These are phyloP conservation scores for Gastrodia elata DNA, from an alignment of 106 monocot species.

Conservation along the genomic window DNA sequence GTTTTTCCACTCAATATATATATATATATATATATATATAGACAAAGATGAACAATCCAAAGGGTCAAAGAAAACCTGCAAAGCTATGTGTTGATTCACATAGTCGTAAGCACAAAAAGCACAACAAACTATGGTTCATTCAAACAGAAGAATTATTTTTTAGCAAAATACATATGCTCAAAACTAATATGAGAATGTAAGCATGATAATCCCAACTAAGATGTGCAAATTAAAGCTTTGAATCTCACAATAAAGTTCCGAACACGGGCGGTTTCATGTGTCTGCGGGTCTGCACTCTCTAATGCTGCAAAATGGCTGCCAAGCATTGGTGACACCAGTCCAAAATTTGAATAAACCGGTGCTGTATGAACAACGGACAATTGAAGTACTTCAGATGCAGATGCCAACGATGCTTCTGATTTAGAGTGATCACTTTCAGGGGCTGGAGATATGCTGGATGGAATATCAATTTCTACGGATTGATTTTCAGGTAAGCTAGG, in stretches of 20 bases:
- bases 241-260: constrained; percentile 55
- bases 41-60: too few relatives aligned
- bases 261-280: constrained; percentile 30
- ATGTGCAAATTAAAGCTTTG: background rate
- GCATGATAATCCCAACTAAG: background rate
- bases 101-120: background rate
- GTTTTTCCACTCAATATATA: background rate
- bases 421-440: constrained; percentile 36
- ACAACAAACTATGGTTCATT: background rate
- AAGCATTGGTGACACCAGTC: constrained; percentile 46
- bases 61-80: background rate
- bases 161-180: background rate
- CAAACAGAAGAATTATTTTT: background rate
- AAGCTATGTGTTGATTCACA: background rate
- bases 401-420: constrained; percentile 14
- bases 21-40: background rate
- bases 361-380: constrained; percentile 34
- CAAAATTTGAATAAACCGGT: constrained; percentile 46
- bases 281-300: constrained; percentile 46
- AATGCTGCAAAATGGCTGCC: constrained; percentile 38
- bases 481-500: constrained; percentile 25
- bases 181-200: background rate
- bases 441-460: constrained; percentile 13
- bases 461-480: constrained; percentile 17
- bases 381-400: constrained; percentile 21